phyloP scores from a whole-genome alignment of 768 basidiomycete species.

The Coprinopsis sp. region DNA sequence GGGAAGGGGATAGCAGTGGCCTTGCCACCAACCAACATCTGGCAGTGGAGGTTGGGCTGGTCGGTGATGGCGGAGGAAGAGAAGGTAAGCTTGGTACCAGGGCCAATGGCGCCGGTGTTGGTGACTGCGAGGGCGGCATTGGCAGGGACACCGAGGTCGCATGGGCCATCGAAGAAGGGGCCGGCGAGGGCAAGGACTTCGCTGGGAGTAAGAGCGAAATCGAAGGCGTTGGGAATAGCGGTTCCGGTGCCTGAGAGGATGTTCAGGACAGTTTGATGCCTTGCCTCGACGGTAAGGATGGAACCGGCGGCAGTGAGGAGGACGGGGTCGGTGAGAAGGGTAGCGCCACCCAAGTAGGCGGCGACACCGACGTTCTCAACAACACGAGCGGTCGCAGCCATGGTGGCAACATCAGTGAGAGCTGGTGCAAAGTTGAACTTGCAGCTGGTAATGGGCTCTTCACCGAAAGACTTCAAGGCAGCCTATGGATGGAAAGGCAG shows the following conservation, averaged over 20 bases:
- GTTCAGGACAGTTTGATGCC: constrained; percentile 78
- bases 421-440: constrained; percentile 62
- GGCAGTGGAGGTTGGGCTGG: constrained; percentile 56
- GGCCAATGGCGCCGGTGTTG: constrained; percentile 50
- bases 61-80: constrained; percentile 51
- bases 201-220: constrained; percentile 61
- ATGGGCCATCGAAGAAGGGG: constrained; percentile 61
- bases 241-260: constrained; percentile 52
- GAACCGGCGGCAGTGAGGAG: constrained; percentile 63
- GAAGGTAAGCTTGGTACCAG: constrained; percentile 64
- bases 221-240: constrained; percentile 66
- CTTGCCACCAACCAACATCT: constrained; percentile 68
- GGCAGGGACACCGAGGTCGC: constrained; percentile 56
- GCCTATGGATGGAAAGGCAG: constrained; percentile 23
- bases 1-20: constrained; percentile 55
- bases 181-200: constrained; percentile 70
- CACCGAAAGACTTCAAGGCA: constrained; percentile 52
- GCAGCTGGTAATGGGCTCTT: constrained; percentile 50
- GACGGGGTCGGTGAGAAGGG: constrained; percentile 54
- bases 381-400: constrained; percentile 66
- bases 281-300: constrained; percentile 78
- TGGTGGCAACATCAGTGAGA: constrained; percentile 61
- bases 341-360: constrained; percentile 73
- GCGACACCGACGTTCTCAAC: constrained; percentile 74
- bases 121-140: constrained; percentile 59